Base-by-base conservation (phyloP, 108 stramenopile species). In the Bacterosira constricta region DNA sequence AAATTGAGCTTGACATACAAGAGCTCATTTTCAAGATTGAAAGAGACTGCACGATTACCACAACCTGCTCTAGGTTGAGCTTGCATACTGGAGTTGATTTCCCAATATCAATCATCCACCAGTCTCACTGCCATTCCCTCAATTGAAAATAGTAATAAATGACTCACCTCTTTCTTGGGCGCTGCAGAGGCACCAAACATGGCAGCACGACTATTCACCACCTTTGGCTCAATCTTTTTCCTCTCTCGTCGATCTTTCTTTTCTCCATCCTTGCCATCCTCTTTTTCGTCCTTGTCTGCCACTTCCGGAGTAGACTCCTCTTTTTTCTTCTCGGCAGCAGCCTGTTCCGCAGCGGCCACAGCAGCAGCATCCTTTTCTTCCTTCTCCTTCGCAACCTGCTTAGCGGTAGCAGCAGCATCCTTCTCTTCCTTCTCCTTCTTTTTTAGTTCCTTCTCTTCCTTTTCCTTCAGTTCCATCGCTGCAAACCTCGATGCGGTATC, bases 121-220 rank as follows among this genome's bases (percentile, higher is more conserved):
- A n/a, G n/a, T n/a, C n/a, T n/a, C n/a, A n/a, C n/a, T n/a, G 44
- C n/a, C n/a, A n/a, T n/a, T n/a, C n/a, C n/a, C n/a, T n/a, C n/a
- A n/a, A n/a, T n/a, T n/a, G n/a, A n/a, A n/a, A n/a, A n/a, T n/a
- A n/a, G n/a, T n/a, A n/a, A n/a, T n/a, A n/a, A n/a, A n/a, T n/a
- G n/a, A n/a, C n/a, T n/a, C n/a, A 85, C 85, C 71, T 80, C 83
- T 46, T 78, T 75, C 46, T 69, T 75, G 11, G 64, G 75, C 10
- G 76, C 66, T 5, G 81, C 81, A 17, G 85, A 85, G 18, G 55
- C 73, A 32, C 67, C 88, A 26, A 92, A 61, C 39, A 77, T 73
- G 7, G 89, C 92, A 26, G 92, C 92, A 62, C 92, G 57, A 4
- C 86, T 80, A 59, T 93, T 93, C 44, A 91, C 84, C 18, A 84